Evolutionary conservation across 495 filamentous ascomycete genomes (phyloP), one percentile per base, ranked within the genome.

Genomic region (Tirmania nivea): DNA sequence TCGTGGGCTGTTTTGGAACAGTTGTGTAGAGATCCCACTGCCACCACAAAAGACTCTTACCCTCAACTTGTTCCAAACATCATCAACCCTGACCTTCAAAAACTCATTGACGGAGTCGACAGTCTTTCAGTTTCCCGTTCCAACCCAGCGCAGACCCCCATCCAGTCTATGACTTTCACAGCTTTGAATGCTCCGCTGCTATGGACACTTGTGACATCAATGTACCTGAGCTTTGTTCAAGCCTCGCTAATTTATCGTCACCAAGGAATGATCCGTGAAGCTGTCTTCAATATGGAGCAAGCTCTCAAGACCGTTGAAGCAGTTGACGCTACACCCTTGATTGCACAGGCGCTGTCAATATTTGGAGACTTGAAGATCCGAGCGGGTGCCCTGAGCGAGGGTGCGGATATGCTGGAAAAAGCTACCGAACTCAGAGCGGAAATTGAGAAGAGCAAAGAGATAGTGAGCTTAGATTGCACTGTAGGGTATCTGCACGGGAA

Each of bases 251-350:
- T 92, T 14, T 94, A 83, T 54, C 77, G 84, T 4, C 78, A 88
- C 53, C 75, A 87, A 60, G 89, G 92, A 48, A 74, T 94, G 65
- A 83, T 86, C 58, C 79, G 82, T 51, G 92, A 96, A 63, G 83
- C 88, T 8, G 69, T 89, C n/a, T 90, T 86, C 66, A 93, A 93
- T 59, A 75, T 80, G 8, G 81, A 94, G 57, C 80, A 93, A 61
- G 85, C 85, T 1, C 69, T 83, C 51, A 85, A 83, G 63, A 77
- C 94, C 55, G 86, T 83, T 50, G 71, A 75, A 47, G 76, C 79
- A 11, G 75, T 80, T 9, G 69, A 74, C 36, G 79, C 85, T 3
- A 72, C 75, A 57, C 69, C 75, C 16, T 75, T 80, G 39, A 58
- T 73, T 10, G 69, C 74, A 4, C 66, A 74, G 34, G 73, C 72